Evolutionary conservation across 2,329 filamentous ascomycete species (phyloP), one percentile per base, ranked within the genome.

Genomic region (Xylogone sp.): DNA sequence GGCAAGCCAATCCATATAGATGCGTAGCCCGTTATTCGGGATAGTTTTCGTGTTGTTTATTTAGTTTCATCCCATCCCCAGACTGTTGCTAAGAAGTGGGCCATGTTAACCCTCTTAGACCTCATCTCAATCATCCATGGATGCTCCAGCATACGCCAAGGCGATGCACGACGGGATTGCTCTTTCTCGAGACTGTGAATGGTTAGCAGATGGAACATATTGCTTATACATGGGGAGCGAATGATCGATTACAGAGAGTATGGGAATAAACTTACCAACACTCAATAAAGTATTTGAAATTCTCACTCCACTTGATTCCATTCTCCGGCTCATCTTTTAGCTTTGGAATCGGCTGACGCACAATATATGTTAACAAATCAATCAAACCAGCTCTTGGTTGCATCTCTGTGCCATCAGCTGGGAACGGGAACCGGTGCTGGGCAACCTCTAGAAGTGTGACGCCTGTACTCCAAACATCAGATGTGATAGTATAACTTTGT

Each of bases 101-200:
- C 84, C 92, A 99, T 97, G 71, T 97, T 97, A 68, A 99, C 94
- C 61, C 94, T 90, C 77, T 97, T 97, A 50, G 83, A 79, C 64
- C 87, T 87, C 90, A 97, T 97, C 65, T 99, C 94, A 42, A 90
- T 76, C 86, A 99, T 96, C 94, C 94, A 99, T 2, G 94, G 94
- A 72, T 99, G 94, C 67, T 99, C 94, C 57, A 96, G 82, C 92
- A 99, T 99, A 64, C 93, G 89, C 94, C 94, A 99, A 12, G 94
- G 94, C 53, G 89, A 96, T 24, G 93, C 94, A 67, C 94, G 81
- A 64, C 92, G 84, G 52, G 79, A 81, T 19, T 90, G 86, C 62
- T 97, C 90, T 73, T 99, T 99, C 71, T 99, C 94, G 52, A 99
- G 81, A 74, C 94, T 97, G 31, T 45, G 4, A 22, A 46, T 22